phyloP scores from a whole-genome alignment of 192 early-diverging fungal genomes.

The Blastocladiella britannica region DNA sequence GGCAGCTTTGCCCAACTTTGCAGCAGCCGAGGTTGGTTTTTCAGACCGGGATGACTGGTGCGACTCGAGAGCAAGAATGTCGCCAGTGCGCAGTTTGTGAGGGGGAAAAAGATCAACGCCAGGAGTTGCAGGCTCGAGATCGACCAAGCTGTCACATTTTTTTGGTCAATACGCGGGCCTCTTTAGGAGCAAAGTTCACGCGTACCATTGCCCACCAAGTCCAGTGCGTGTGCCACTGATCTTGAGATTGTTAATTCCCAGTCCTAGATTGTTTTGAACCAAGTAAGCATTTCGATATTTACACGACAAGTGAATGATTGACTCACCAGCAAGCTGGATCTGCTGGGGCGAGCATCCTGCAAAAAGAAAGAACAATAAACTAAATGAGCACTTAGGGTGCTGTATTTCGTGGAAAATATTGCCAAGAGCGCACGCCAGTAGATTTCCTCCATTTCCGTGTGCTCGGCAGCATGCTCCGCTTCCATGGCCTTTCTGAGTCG shows the following conservation, averaged over 20 bases:
- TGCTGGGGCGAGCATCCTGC: too few species aligned
- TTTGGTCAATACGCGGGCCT: not conserved
- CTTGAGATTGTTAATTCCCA: conserved; percentile 4
- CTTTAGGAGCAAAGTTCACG: not conserved
- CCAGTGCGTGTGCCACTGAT: conserved; percentile 30
- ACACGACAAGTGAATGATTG: too few species aligned
- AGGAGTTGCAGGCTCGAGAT: conserved; percentile 35
- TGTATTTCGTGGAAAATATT: too few species aligned
- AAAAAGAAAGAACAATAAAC: too few species aligned
- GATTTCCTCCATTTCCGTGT: too few species aligned
- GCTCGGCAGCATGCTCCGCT: too few species aligned
- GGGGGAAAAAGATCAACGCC: conserved; percentile 31
- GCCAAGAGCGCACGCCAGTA: too few species aligned
- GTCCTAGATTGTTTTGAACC: conserved; percentile 8
- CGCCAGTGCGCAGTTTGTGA: conserved; percentile 38
- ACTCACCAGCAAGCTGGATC: too few species aligned
- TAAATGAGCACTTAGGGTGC: too few species aligned
- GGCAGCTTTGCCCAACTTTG: conserved; percentile 2
- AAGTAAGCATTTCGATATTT: not conserved
- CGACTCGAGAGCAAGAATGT: conserved; percentile 46
- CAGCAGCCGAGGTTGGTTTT: conserved; percentile 9
- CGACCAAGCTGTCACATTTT: conserved; percentile 21
- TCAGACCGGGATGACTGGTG: conserved; percentile 14
- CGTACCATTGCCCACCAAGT: conserved; percentile 40
- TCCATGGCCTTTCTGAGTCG: too few species aligned